Evolutionary conservation across 169 alveolate species (phyloP).

Genomic region (Babesia gibsoni): DNA sequence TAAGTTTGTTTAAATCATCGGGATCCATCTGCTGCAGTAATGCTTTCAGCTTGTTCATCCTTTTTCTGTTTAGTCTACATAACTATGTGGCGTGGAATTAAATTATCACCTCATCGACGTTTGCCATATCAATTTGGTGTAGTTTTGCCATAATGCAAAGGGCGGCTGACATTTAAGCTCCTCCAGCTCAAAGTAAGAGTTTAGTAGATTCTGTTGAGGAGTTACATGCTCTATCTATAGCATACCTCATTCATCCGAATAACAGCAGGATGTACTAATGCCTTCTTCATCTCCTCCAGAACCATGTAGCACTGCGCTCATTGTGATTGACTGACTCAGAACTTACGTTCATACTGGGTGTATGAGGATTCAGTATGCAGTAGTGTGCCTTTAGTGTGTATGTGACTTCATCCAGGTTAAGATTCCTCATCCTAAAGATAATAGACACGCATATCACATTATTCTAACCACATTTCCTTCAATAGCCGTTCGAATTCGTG

Average conservation of each 20-base stretch:
- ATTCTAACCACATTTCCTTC: constrained; percentile 42
- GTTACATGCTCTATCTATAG: too few relatives aligned
- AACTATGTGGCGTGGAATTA: not conserved
- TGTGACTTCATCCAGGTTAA: constrained; percentile 77
- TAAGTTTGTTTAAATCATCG: constrained; percentile 26
- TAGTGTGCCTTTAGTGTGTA: constrained; percentile 76
- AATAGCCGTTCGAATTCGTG: constrained; percentile 45
- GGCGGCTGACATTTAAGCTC: constrained; percentile 76
- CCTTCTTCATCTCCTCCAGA: constrained; percentile 81
- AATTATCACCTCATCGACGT: constrained; percentile 46
- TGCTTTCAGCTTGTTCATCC: constrained; percentile 15
- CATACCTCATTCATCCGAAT: constrained; percentile 73
- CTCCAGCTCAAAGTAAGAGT: constrained; percentile 75
- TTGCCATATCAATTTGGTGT: constrained; percentile 70
- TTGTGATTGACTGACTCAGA: not conserved
- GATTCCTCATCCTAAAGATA: constrained; percentile 59
- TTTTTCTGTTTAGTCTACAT: constrained; percentile 47
- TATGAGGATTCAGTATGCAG: constrained; percentile 70
- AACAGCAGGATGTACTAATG: constrained; percentile 76
- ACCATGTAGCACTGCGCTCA: constrained; percentile 74
- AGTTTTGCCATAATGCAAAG: constrained; percentile 68
- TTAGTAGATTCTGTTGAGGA: constrained; percentile 58
- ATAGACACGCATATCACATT: not conserved
- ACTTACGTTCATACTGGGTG: constrained; percentile 67
- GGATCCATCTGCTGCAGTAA: constrained; percentile 44